These are phyloP conservation scores for Macrolepiota fuliginosa DNA, from an alignment of 768 basidiomycete genomes.

Conservation along the genomic window DNA sequence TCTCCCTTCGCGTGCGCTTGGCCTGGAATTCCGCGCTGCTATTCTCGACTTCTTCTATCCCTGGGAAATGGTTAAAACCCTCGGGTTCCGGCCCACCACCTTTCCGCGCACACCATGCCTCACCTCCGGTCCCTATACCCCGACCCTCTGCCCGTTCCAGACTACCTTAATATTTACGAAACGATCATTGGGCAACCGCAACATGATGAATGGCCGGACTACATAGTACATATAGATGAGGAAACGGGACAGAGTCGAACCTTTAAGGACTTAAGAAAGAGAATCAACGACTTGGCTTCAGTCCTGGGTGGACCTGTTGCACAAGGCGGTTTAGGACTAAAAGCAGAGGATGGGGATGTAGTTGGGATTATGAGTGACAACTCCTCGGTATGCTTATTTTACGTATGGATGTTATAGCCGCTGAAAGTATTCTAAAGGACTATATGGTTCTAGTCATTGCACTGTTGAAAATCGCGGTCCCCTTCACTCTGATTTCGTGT, in stretches of 20 bases:
- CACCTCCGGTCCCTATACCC: constrained; percentile 56
- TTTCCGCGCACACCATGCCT: constrained; percentile 32
- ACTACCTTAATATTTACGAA: constrained; percentile 55
- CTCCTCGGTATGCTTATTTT: constrained; percentile 45
- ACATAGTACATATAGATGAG: constrained; percentile 52
- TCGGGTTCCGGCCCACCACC: neutral
- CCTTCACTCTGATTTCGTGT: constrained; percentile 33
- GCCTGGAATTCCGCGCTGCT: neutral
- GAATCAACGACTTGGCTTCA: constrained; percentile 52
- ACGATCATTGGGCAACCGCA: constrained; percentile 52
- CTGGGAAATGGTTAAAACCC: neutral
- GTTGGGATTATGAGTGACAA: constrained; percentile 71
- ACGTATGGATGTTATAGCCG: neutral
- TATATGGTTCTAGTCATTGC: constrained; percentile 30
- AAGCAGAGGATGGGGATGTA: constrained; percentile 45
- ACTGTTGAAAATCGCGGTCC: constrained; percentile 26
- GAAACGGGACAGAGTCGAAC: constrained; percentile 43
- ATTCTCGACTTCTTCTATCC: neutral
- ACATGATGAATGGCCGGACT: constrained; percentile 52
- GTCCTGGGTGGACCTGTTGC: constrained; percentile 43
- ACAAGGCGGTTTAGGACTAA: constrained; percentile 55
- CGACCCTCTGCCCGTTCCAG: constrained; percentile 38
- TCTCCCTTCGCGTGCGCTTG: neutral
- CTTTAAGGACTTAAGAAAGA: constrained; percentile 47
- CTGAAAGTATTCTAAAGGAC: constrained; percentile 22